Evolutionary conservation across 306 rosid species (phyloP).

Genomic region (Begonia peltatifolia): DNA sequence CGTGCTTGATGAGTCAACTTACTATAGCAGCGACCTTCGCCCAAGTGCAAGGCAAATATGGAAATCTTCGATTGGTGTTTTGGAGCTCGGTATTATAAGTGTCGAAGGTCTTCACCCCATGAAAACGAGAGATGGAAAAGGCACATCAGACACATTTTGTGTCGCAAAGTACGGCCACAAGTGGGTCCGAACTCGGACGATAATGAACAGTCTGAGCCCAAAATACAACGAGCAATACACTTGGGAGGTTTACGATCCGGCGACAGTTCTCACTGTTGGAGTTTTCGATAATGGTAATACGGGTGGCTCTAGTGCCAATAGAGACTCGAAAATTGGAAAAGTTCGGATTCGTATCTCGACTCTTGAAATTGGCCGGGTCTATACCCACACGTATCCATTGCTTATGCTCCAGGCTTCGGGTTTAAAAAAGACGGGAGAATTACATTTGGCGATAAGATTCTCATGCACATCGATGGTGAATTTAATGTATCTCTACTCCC

Average conservation of each 20-base stretch:
- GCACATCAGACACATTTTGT: slow-evolving; percentile 60
- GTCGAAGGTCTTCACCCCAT: slow-evolving; percentile 56
- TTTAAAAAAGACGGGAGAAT: slow-evolving; percentile 79
- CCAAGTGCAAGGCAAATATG: slow-evolving; percentile 59
- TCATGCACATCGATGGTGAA: slow-evolving; percentile 42
- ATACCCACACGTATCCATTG: slow-evolving; percentile 66
- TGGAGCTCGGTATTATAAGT: slow-evolving; percentile 74
- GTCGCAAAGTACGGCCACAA: slow-evolving; percentile 87
- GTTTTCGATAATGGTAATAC: slow-evolving; percentile 62
- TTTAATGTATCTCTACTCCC: slow-evolving; percentile 50
- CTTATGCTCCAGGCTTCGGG: slow-evolving; percentile 66
- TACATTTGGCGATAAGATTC: slow-evolving; percentile 82
- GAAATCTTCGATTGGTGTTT: slow-evolving; percentile 63
- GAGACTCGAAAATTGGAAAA: slow-evolving; percentile 60
- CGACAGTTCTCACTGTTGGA: slow-evolving; percentile 83
- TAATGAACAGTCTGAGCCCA: slow-evolving; percentile 45
- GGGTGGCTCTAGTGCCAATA: slow-evolving; percentile 32
- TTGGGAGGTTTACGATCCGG: slow-evolving; percentile 85
- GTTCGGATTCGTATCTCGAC: slow-evolving; percentile 84
- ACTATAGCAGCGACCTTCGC: slow-evolving; percentile 80
- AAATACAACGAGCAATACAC: slow-evolving; percentile 86
- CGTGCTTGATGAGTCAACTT: slow-evolving; percentile 80
- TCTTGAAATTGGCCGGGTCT: slow-evolving; percentile 61
- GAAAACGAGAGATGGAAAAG: slow-evolving; percentile 60
- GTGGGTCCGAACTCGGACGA: slow-evolving; percentile 89